Base-by-base conservation (phyloP, 2,329 filamentous ascomycete species). In the Hymenoscyphus fructigenus region DNA sequence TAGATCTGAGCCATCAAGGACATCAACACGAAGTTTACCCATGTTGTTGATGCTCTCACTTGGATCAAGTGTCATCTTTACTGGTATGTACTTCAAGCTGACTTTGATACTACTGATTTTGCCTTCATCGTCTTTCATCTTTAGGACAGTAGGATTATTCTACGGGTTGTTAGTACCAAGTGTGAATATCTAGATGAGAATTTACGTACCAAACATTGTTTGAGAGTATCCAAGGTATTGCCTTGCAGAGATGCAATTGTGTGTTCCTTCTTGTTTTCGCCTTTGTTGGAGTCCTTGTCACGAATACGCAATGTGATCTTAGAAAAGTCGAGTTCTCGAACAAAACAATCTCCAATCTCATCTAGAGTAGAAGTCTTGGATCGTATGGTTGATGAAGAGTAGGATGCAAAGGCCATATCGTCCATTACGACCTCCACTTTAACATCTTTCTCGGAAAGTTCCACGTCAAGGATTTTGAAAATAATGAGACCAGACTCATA, bases 21-120 rank as follows among this genome's bases (percentile, higher is more conserved):
- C 85, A 73, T 98, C 93, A n/a, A 99, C 92, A 23, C 93, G 91
- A 26, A 99, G 88, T 65, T 88, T 93, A 66, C 95, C 95, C 87
- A 97, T 96, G 79, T 99, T 99, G 85, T 97, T 98, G 83, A 99
- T 97, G 74, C 93, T 97, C 79, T 99, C 95, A 73, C 89, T 92
- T 0, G 95, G 91, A 74, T 99, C 93, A 59, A 99, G 89, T 64
- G 88, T 83, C 95, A 99, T 99, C 80, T 91, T 88, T 66, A 98
- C 88, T 0, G 95, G 95, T 28, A 99, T 88, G 76, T 97, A 99
- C 78, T 96, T 96, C 74, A 97, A 85, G 80, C 91, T 96, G 75
- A 99, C 91, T 71, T 90, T 96, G 75, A 99, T 84, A 74, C 88
- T 93, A 80, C 87, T 93, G 29, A 88, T 78, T 65, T 85, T 84